Conservation (phyloP, 305 asterid species). For the Plantago coronopus region DNA sequence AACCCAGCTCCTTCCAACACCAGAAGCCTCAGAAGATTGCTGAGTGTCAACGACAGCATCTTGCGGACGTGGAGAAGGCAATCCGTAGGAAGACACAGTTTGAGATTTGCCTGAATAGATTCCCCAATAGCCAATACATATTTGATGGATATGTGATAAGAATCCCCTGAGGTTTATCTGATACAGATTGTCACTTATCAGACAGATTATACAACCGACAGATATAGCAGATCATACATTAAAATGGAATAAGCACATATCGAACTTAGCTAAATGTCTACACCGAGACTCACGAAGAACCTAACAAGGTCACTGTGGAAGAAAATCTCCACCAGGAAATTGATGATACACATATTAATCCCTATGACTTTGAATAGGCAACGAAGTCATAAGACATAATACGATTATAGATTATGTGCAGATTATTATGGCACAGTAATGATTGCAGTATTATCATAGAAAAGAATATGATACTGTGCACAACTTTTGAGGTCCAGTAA, state of each 20-base stretch:
- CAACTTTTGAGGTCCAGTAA: no score
- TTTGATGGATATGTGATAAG: conserved; percentile 74
- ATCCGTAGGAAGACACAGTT: conserved; percentile 54
- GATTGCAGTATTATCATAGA: background rate
- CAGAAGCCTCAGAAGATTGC: conserved; percentile 81
- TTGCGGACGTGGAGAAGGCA: conserved; percentile 83
- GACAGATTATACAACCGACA: conserved; percentile 27
- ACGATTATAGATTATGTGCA: background rate
- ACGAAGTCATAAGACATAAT: background rate
- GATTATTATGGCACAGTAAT: background rate
- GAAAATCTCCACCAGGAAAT: background rate
- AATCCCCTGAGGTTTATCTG: conserved; percentile 84
- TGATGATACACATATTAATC: conserved; percentile 1
- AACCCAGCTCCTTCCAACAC: conserved; percentile 93
- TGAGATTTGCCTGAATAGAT: conserved; percentile 66
- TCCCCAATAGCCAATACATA: conserved; percentile 85
- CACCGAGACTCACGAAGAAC: background rate
- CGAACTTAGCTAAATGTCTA: background rate
- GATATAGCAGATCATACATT: conserved; percentile 18
- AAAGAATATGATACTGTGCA: background rate
- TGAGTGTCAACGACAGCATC: conserved; percentile 55
- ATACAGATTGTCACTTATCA: conserved; percentile 53
- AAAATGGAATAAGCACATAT: conserved; percentile 2
- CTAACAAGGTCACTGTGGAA: background rate
- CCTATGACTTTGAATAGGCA: background rate